These are phyloP conservation scores for Talaromyces ruber DNA, from an alignment of 495 filamentous ascomycete genomes.

Conservation along the genomic window DNA sequence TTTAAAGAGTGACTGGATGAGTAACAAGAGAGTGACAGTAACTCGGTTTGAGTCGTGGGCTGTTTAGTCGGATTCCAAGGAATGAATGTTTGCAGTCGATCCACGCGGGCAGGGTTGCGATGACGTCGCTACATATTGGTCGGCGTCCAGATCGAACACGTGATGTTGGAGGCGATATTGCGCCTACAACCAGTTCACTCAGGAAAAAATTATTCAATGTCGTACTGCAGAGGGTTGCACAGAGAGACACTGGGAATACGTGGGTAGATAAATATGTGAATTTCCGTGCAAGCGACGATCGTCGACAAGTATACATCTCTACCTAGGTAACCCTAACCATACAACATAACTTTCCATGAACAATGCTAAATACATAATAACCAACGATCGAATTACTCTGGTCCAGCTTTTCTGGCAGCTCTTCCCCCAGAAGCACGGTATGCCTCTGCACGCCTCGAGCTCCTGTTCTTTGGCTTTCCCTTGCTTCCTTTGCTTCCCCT, in stretches of 20 bases:
- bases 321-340: background rate
- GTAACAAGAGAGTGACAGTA: background rate
- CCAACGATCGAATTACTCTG: background rate
- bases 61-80: too few species aligned
- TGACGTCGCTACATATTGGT: background rate
- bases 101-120: background rate
- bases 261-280: background rate
- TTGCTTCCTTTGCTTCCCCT: slow-evolving; percentile 49
- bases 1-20: background rate
- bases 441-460: slow-evolving; percentile 51
- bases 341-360: background rate
- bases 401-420: background rate
- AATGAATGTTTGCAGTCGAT: too few species aligned
- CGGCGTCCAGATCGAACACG: background rate
- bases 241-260: background rate
- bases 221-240: background rate
- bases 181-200: background rate
- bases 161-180: background rate
- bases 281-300: background rate
- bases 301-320: background rate
- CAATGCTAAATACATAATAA: background rate
- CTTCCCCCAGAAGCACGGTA: slow-evolving; percentile 55
- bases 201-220: background rate
- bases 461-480: slow-evolving; percentile 43
- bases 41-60: background rate